Conservation (phyloP, 2,329 filamentous ascomycete genomes). For the Colletotrichum cordylinicola region DNA sequence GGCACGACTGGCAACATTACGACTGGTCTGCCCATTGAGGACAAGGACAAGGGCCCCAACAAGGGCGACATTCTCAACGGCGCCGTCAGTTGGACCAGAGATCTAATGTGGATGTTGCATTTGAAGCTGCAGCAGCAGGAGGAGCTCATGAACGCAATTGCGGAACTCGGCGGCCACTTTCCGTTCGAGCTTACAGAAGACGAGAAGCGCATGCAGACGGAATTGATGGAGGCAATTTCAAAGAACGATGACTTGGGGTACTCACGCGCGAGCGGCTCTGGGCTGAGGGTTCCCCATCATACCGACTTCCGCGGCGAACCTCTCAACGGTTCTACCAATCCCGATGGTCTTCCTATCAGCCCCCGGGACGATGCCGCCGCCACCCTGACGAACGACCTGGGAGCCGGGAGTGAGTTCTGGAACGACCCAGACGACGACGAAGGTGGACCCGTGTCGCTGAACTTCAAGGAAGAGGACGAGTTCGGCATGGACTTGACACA, state of each 20-base stretch:
- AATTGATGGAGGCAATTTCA: slow-evolving; percentile 84
- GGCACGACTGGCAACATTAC: slow-evolving; percentile 81
- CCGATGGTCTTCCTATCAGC: slow-evolving; percentile 56
- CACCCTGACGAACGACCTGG: slow-evolving; percentile 49
- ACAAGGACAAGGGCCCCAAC: slow-evolving; percentile 98
- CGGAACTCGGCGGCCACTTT: slow-evolving; percentile 74
- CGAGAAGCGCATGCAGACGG: slow-evolving; percentile 93
- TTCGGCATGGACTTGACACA: slow-evolving; percentile 79
- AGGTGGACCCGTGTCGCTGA: slow-evolving; percentile 69
- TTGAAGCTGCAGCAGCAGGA: slow-evolving; percentile 89
- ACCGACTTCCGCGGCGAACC: slow-evolving; percentile 90
- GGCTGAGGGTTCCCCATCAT: slow-evolving; percentile 89
- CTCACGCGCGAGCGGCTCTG: slow-evolving; percentile 81
- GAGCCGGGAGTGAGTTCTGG: slow-evolving; percentile 64
- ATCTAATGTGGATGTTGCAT: slow-evolving; percentile 96
- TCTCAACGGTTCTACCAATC: slow-evolving; percentile 54
- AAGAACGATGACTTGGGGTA: slow-evolving; percentile 89
- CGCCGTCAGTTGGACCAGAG: slow-evolving; percentile 94
- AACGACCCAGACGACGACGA: slow-evolving; percentile 75
- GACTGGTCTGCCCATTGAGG: slow-evolving; percentile 89
- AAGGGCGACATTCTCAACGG: slow-evolving; percentile 99
- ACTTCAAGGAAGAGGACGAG: slow-evolving; percentile 95
- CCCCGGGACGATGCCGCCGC: slow-evolving; percentile 49
- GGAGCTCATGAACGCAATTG: slow-evolving; percentile 79
- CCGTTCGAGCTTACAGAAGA: slow-evolving; percentile 89